Percentiles rank a stretch among this genome's conserved stretches.
Evolutionary conservation across 1,284 basidiomycete species (phyloP).

Genomic region (Ganoderma sinense): DNA sequence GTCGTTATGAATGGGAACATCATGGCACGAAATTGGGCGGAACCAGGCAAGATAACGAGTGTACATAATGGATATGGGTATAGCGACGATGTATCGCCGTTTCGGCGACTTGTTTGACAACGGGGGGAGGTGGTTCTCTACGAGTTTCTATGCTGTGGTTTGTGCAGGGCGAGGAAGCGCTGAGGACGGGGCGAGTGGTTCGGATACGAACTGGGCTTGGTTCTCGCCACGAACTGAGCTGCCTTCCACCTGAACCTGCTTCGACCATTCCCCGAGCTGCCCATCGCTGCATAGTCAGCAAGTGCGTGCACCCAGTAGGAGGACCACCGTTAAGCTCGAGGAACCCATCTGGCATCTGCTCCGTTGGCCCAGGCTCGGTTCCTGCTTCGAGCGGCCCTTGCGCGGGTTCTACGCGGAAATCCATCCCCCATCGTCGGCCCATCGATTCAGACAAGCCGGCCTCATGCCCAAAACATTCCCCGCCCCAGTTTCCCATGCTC

Average conservation of each 20-base stretch:
- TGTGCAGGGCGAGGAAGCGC: not conserved
- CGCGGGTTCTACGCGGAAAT: slow-evolving; percentile 19
- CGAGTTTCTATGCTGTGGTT: not conserved
- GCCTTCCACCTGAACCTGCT: not conserved
- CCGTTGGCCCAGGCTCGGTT: slow-evolving; percentile 13
- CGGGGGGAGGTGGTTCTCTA: not conserved
- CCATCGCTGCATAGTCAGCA: no score
- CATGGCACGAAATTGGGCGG: not conserved
- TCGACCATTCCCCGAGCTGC: not conserved
- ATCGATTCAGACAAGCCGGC: slow-evolving; percentile 12
- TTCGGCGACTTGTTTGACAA: not conserved
- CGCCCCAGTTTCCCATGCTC: slow-evolving; percentile 29
- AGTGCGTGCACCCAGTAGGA: not conserved
- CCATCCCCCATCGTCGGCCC: not conserved
- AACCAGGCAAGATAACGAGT: not conserved
- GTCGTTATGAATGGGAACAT: not conserved
- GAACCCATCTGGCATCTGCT: slow-evolving; percentile 11
- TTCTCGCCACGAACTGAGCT: slow-evolving; percentile 6
- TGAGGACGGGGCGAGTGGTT: not conserved
- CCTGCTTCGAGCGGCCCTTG: slow-evolving; percentile 14
- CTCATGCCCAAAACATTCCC: slow-evolving; percentile 38
- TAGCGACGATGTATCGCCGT: not conserved
- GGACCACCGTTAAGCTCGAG: slow-evolving; percentile 8
- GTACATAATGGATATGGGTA: not conserved
- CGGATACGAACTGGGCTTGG: not conserved